Conservation (phyloP, 441 rosid genomes). For the Erodium texanum region DNA sequence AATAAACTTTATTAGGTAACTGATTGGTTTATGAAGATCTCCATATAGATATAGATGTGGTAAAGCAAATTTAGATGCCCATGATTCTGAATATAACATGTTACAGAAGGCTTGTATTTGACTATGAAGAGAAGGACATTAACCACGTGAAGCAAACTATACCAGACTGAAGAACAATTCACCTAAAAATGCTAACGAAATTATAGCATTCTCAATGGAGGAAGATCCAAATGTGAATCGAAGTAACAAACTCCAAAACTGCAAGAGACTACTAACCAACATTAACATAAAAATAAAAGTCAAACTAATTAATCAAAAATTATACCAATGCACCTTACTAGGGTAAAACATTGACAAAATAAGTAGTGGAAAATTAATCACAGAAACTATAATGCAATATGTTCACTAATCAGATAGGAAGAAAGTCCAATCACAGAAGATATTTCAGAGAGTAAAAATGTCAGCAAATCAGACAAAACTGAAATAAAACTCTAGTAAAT, state of each 20-base stretch:
- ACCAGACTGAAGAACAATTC: conserved; percentile 20
- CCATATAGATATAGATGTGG: conserved; percentile 4
- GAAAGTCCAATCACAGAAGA: background rate
- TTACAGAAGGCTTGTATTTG: conserved; percentile 5
- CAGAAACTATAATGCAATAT: conserved; percentile 3
- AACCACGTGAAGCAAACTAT: conserved; percentile 24
- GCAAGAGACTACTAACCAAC: background rate
- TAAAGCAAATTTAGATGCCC: conserved; percentile 21
- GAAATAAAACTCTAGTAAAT: background rate
- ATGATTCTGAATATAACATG: conserved; percentile 20
- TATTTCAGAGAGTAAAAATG: background rate
- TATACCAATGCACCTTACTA: too few relatives aligned
- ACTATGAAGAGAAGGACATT: conserved; percentile 16
- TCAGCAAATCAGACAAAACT: background rate
- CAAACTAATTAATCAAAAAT: too few relatives aligned
- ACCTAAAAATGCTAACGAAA: conserved; percentile 2
- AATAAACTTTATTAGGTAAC: too few relatives aligned
- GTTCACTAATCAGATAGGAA: background rate
- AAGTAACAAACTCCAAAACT: background rate
- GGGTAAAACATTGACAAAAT: too few relatives aligned
- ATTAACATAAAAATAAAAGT: background rate
- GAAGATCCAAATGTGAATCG: background rate
- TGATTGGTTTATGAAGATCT: conserved; percentile 15
- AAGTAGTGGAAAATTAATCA: too few relatives aligned
- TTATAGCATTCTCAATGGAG: background rate